Base-by-base conservation (phyloP, 345 rosid genomes). In the Pugionium dolabratum region DNA sequence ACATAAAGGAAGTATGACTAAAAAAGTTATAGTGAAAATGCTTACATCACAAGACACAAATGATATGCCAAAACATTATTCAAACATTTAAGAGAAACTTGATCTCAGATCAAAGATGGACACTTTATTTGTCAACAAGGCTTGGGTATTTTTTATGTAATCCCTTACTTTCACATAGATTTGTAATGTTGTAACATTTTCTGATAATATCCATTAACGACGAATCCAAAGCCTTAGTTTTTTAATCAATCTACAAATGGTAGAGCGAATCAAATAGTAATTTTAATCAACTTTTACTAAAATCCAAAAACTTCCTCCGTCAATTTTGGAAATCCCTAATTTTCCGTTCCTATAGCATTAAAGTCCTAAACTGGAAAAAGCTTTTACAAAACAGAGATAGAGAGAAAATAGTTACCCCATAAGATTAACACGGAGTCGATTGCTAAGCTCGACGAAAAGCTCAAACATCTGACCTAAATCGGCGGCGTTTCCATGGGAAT, bases 381-480 rank as follows among this genome's bases (percentile, higher is more conserved):
- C 7, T 47, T 9, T 54, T 6, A 18, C 18, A 18, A 18, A 18
- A 18, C 18, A 18, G 8, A 29, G 4, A 39, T 4, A 51, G 47
- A 64, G 40, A 44, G 5, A 18, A 5, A 6, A 41, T 36, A 43
- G 35, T 36, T 85, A 94, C 99, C 97, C 99, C 92, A 94, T 77
- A 62, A 94, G 81, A 78, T 90, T 90, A 71, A 90, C 75, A 41
- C 97, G 91, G 47, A 94, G 91, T 50, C 96, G 97, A 70, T 80
- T 82, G 56, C 89, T 80, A 63, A 94, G 79, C 81, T 94, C 97
- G 49, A 85, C 77, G 51, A 94, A 94, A 39, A 94, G 96, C 84
- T 94, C 97, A 64, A 84, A 83, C 99, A 94, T 86, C 71, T 93
- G 98, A 6, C 97, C 97, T 70, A 93, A 84, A 76, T 93, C 97